Evolutionary conservation across 768 basidiomycete genomes (phyloP).

Genomic region (Amanita exitialis): DNA sequence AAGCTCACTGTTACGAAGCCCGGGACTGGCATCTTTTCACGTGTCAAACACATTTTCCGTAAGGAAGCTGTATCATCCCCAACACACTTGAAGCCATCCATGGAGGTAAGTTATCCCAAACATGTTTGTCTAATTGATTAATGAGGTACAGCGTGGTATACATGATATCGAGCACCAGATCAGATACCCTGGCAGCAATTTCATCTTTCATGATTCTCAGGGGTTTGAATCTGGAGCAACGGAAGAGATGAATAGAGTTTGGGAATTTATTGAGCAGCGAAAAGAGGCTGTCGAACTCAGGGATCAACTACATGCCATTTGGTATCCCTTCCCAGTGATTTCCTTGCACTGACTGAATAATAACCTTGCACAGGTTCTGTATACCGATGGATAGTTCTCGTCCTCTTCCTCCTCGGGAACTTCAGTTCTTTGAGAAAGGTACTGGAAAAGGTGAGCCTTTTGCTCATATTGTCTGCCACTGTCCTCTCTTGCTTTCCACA

Average conservation of each 20-base stretch:
- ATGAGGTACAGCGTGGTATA: conserved; percentile 14
- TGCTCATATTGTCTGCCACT: background rate
- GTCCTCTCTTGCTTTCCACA: background rate
- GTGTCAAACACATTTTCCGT: conserved; percentile 6
- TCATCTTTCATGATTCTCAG: conserved; percentile 31
- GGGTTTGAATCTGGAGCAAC: conserved; percentile 27
- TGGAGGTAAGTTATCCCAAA: too few species aligned
- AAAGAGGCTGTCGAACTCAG: conserved; percentile 10
- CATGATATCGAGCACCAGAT: conserved; percentile 23
- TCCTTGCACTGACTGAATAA: background rate
- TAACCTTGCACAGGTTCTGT: conserved; percentile 24
- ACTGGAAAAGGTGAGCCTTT: conserved; percentile 15
- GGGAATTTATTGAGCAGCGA: conserved; percentile 19
- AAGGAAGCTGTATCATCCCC: background rate
- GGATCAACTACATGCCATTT: conserved; percentile 28
- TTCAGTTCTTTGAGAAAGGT: conserved; percentile 19
- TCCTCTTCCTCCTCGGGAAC: conserved; percentile 18
- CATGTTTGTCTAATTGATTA: too few species aligned
- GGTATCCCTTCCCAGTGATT: conserved; percentile 13
- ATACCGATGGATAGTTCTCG: conserved; percentile 18
- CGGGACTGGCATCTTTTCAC: conserved; percentile 15
- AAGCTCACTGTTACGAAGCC: conserved; percentile 13
- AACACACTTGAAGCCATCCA: too few species aligned
- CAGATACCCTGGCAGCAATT: conserved; percentile 20
- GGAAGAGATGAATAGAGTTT: conserved; percentile 18